Percentiles rank a stretch among this genome's conserved stretches.
These are phyloP conservation scores for Penicillium sp. DNA, from an alignment of 2,329 filamentous ascomycete genomes.

Conservation along the genomic window DNA sequence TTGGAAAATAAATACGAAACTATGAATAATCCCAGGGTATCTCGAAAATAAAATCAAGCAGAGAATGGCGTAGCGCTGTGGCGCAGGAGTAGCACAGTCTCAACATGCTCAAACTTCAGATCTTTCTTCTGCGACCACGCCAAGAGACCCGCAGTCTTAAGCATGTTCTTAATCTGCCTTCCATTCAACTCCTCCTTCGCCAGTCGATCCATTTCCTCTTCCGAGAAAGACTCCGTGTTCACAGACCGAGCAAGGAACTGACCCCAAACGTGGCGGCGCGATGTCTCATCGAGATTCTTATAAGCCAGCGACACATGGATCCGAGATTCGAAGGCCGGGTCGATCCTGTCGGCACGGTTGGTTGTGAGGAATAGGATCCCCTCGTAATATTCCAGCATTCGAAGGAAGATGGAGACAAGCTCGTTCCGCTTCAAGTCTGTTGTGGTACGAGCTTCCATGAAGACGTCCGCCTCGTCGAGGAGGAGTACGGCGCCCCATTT, in stretches of 20 bases:
- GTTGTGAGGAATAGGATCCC: conserved; percentile 57
- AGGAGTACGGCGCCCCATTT: conserved; percentile 59
- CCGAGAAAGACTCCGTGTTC: conserved; percentile 22
- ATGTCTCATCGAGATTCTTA: conserved; percentile 41
- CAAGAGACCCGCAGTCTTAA: conserved; percentile 49
- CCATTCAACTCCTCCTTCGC: conserved; percentile 33
- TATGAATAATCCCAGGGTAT: background rate
- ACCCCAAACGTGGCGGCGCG: conserved; percentile 48
- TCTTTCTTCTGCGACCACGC: conserved; percentile 31
- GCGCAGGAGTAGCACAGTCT: conserved; percentile 24
- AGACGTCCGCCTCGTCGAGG: conserved; percentile 52
- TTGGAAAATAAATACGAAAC: too few relatives aligned
- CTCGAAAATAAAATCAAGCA: conserved; percentile 1
- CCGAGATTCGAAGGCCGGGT: conserved; percentile 55
- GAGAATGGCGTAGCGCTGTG: background rate
- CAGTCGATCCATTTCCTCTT: conserved; percentile 29
- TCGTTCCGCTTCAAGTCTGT: conserved; percentile 52
- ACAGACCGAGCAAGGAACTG: conserved; percentile 45
- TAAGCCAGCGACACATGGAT: conserved; percentile 48
- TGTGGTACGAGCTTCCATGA: conserved; percentile 40
- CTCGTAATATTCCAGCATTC: conserved; percentile 35
- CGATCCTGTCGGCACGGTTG: conserved; percentile 55
- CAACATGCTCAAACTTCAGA: conserved; percentile 26
- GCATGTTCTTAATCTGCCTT: conserved; percentile 51
- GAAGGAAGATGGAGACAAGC: conserved; percentile 47